Evolutionary conservation across 495 filamentous ascomycete species (phyloP), one percentile per base, ranked within the genome.

Genomic region (Darksidea phi): DNA sequence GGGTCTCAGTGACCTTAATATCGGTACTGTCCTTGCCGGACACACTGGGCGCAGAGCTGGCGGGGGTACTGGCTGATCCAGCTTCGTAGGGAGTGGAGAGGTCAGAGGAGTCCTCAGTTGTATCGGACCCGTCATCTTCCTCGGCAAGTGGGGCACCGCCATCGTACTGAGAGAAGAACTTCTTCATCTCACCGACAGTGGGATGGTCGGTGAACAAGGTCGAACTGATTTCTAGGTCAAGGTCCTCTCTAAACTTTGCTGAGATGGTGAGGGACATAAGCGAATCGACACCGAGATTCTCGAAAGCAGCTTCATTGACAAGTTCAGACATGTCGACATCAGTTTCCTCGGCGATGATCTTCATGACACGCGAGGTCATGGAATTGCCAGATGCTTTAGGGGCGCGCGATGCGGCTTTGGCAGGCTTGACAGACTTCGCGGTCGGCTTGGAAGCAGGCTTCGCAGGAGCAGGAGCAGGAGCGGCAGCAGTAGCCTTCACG

Each of bases 271-370:
- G 70, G 12, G 71, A 76, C 58, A 77, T 58, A 11, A 77, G 70
- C 25, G 74, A 77, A 57, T 77, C 74, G 28, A 77, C 74, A 57
- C 74, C 74, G 15, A 77, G 66, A 52, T 77, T 77, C 64, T 77
- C 74, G 48, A 77, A 77, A 18, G 72, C 71, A 24, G 74, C 74
- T 18, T 74, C 74, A 54, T 77, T 72, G 5, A 77, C 74, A 25
- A 77, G 68, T 67, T 77, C 74, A 10, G 67, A 67, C 70, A 70
- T 71, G 45, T 75, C 72, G 25, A 77, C 70, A 47, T 77, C 74
- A 25, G 74, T 77, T 62, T 77, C 74, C 53, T 72, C 71, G 15
- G 74, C 73, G 37, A 77, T 69, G 54, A 77, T 76, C 59, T 75
- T 75, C 72, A 77, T 75, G 42, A 77, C 69, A 52, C 71, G 71